phyloP scores from a whole-genome alignment of 768 basidiomycete genomes.

The Lepiota brunneoincarnata region DNA sequence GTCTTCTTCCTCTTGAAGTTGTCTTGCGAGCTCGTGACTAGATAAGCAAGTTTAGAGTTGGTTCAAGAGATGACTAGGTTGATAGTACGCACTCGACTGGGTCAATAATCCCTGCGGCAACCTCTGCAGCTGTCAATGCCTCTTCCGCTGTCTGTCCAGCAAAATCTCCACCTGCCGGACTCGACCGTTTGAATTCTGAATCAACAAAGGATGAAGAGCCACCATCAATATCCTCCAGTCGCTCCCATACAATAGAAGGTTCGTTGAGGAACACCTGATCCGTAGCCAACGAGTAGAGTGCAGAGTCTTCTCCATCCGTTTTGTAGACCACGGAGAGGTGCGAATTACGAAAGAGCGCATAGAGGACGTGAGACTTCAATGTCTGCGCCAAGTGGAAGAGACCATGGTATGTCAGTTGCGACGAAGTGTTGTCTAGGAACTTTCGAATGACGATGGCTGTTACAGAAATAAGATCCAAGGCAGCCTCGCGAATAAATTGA shows the following conservation, averaged over 20 bases:
- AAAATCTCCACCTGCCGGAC: slow-evolving; percentile 77
- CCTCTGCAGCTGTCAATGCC: slow-evolving; percentile 49
- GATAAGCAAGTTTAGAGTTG: background rate
- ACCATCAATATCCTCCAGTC: slow-evolving; percentile 85
- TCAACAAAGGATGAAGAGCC: slow-evolving; percentile 77
- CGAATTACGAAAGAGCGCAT: slow-evolving; percentile 89
- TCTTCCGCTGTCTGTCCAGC: slow-evolving; percentile 71
- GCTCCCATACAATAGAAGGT: slow-evolving; percentile 85
- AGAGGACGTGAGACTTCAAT: slow-evolving; percentile 50
- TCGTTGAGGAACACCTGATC: slow-evolving; percentile 81
- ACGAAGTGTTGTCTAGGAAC: slow-evolving; percentile 69
- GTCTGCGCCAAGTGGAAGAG: slow-evolving; percentile 75
- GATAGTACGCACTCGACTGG: slow-evolving; percentile 72
- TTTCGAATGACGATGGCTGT: slow-evolving; percentile 64
- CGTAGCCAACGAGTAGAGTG: slow-evolving; percentile 81
- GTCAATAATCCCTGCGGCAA: slow-evolving; percentile 35
- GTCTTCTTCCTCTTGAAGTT: slow-evolving; percentile 83
- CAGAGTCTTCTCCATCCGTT: slow-evolving; percentile 17
- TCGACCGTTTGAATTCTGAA: slow-evolving; percentile 57
- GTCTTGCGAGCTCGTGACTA: slow-evolving; percentile 69
- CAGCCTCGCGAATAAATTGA: background rate
- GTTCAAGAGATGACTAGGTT: slow-evolving; percentile 25
- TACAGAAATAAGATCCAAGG: background rate
- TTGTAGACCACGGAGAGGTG: slow-evolving; percentile 89
- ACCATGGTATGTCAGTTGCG: slow-evolving; percentile 87